A percentile compares a stretch with the other conserved stretches of the same genome.
Conservation (phyloP, 306 rosid species). For the Arachis stenosperma region DNA sequence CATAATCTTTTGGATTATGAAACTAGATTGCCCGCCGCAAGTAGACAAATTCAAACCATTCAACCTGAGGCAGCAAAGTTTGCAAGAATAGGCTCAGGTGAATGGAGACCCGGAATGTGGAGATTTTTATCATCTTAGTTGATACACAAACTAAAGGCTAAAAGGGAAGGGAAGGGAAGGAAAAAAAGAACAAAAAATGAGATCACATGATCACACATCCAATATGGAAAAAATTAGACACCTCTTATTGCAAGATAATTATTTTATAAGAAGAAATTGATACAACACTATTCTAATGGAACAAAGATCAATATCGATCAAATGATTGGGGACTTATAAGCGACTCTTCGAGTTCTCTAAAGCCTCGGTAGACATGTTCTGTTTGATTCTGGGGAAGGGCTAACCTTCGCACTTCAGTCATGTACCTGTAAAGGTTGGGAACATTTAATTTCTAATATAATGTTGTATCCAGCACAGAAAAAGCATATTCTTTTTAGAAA, state of each 20-base stretch:
- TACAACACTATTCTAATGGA: conserved; percentile 47
- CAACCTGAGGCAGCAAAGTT: conserved; percentile 7
- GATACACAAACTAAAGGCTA: conserved; percentile 10
- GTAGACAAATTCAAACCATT: background rate
- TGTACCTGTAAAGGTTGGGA: conserved; percentile 57
- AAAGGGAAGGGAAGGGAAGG: background rate
- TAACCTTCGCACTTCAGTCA: conserved; percentile 90
- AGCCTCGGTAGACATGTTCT: conserved; percentile 77
- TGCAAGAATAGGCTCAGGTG: conserved; percentile 9
- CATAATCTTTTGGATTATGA: conserved; percentile 3
- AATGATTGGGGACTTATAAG: conserved; percentile 71
- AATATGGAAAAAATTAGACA: conserved; percentile 34
- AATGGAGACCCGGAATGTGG: background rate
- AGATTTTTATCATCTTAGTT: conserved; percentile 3
- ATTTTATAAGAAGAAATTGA: conserved; percentile 42
- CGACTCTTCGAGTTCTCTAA: conserved; percentile 91
- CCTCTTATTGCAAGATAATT: conserved; percentile 41
- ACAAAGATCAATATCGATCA: conserved; percentile 67
- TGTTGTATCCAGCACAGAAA: conserved; percentile 10
- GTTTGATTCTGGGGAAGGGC: conserved; percentile 87
- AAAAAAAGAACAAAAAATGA: conserved; percentile 11
- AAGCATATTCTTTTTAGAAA: background rate
- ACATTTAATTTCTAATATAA: conserved; percentile 9
- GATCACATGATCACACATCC: conserved; percentile 29
- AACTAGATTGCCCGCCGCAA: background rate